Evolutionary conservation across 495 filamentous ascomycete species (phyloP).

Genomic region (Daldinia caldariorum): DNA sequence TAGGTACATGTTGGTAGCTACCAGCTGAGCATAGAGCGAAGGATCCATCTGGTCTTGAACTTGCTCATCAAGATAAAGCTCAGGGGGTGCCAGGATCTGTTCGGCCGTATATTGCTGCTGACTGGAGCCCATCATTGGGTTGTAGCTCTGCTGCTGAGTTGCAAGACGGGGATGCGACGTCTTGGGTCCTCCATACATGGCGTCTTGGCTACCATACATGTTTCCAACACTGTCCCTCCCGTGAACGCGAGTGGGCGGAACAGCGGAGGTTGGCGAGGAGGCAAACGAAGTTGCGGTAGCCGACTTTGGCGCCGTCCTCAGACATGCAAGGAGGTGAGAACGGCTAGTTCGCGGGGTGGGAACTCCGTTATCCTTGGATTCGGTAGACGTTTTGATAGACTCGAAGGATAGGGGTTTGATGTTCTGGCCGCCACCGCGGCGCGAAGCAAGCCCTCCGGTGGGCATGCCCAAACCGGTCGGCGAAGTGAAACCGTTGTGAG

Average conservation of each 20-base stretch:
- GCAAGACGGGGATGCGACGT: constrained; percentile 60
- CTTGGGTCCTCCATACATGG: constrained; percentile 60
- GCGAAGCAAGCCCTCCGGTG: constrained; percentile 80
- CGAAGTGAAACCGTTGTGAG: constrained; percentile 80
- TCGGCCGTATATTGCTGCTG: constrained; percentile 68
- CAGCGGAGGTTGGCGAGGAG: constrained; percentile 64
- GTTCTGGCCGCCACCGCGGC: constrained; percentile 74
- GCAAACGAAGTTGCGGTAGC: constrained; percentile 71
- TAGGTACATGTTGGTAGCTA: constrained; percentile 85
- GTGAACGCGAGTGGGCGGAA: constrained; percentile 44
- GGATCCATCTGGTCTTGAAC: constrained; percentile 79
- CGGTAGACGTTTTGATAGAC: constrained; percentile 58
- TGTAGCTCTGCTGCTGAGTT: constrained; percentile 52
- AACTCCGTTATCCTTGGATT: constrained; percentile 61
- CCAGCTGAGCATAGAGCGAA: constrained; percentile 79
- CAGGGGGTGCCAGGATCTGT: constrained; percentile 86
- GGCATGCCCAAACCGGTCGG: constrained; percentile 78
- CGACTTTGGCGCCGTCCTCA: constrained; percentile 93
- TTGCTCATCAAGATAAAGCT: constrained; percentile 73
- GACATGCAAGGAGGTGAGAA: constrained; percentile 90
- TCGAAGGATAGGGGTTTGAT: constrained; percentile 89
- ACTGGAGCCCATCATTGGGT: constrained; percentile 42
- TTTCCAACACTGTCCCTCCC: constrained; percentile 59
- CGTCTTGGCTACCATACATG: constrained; percentile 57
- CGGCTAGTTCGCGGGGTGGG: constrained; percentile 93